Evolutionary conservation across 2,329 filamentous ascomycete genomes (phyloP).

Genomic region (Claviceps monticola): DNA sequence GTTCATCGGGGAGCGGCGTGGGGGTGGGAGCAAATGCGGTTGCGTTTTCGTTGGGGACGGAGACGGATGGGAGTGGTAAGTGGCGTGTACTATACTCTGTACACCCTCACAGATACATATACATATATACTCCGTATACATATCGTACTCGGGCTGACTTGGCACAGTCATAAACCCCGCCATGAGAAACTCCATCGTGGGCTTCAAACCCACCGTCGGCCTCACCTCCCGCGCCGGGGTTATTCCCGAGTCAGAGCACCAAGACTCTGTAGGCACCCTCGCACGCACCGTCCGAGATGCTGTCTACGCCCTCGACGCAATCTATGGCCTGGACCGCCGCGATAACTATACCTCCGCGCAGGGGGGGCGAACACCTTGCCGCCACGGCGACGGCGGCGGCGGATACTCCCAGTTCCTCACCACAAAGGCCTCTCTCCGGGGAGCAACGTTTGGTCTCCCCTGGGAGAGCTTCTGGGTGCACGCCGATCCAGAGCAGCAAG

Average conservation of each 20-base stretch:
- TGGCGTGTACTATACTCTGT: slow-evolving; percentile 1
- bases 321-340: slow-evolving; percentile 46
- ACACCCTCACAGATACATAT: too few species aligned
- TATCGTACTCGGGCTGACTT: neutral
- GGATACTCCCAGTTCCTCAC: slow-evolving; percentile 42
- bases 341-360: slow-evolving; percentile 56
- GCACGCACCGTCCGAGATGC: slow-evolving; percentile 57
- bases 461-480: slow-evolving; percentile 59
- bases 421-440: slow-evolving; percentile 38
- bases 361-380: slow-evolving; percentile 33
- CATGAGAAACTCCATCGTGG: slow-evolving; percentile 53
- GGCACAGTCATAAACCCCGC: slow-evolving; percentile 54
- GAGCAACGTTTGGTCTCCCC: slow-evolving; percentile 55
- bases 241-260: slow-evolving; percentile 52
- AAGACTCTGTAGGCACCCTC: slow-evolving; percentile 57
- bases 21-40: slow-evolving; percentile 50
- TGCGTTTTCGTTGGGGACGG: slow-evolving; percentile 55
- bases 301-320: slow-evolving; percentile 50
- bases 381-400: slow-evolving; percentile 26
- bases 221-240: slow-evolving; percentile 50
- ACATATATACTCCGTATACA: too few species aligned
- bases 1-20: slow-evolving; percentile 50
- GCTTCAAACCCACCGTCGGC: slow-evolving; percentile 64
- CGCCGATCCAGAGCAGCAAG: slow-evolving; percentile 40
- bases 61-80: slow-evolving; percentile 53